Base-by-base conservation (phyloP, 257 asterid genomes). In the Linderniella brevidens region DNA sequence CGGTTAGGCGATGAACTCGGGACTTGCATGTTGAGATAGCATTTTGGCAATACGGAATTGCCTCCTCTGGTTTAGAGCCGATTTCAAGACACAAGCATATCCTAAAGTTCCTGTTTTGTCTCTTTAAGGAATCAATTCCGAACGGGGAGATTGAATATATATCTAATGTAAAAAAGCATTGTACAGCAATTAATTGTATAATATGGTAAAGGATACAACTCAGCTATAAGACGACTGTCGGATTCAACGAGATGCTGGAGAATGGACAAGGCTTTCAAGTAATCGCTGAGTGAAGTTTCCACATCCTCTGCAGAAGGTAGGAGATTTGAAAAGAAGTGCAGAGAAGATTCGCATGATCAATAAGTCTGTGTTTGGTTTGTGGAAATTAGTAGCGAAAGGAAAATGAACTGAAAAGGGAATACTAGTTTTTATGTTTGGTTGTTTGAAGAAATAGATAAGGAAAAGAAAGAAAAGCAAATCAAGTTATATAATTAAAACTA, bases 201-300 rank as follows among this genome's bases (percentile, higher is more conserved):
- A 41, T 12, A 4, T 17, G 15, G 19, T 13, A 29, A 75, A 75
- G 96, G 94, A 85, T 90, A 86, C 96, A 90, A 68, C 69, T 85
- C 99, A 46, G 94, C 94, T 9, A 85, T 54, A 62, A 63, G 77
- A 48, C 96, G 87, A 60, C 82, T 90, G 67, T 90, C 94, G 18
- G 94, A 86, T 75, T 77, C 93, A 52, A 77, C 96, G 57, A 85
- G 59, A 48, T 68, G 70, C 74, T 79, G 82, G 92, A 90, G 63
- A 57, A 85, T 79, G 58, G 86, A 73, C 39, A 90, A 68, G 43
- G 96, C 82, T 69, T 79, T 90, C 63, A 79, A 73, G 78, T 90
- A 90, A 74, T 90, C 99, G 58, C 83, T 61, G 50, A 73, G 68
- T n/a, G 99, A 90, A 59, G 94, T 90, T 60, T 90, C 99, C 35